phyloP scores from a whole-genome alignment of 2,329 filamentous ascomycete genomes.

The Sarocladium oryzae region DNA sequence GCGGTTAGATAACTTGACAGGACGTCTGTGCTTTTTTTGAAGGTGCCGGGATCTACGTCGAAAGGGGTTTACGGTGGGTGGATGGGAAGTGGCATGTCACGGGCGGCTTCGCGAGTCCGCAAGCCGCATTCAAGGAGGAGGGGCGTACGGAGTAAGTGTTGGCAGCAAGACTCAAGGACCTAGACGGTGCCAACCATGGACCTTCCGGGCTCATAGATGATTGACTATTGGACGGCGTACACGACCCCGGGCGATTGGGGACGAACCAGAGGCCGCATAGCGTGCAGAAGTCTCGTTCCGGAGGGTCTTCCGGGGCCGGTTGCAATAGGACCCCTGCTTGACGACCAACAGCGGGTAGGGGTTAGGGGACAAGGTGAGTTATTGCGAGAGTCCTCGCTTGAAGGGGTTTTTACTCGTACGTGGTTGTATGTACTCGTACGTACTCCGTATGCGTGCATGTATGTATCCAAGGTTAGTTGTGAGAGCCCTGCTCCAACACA shows the following conservation, averaged over 20 bases:
- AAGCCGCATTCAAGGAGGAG: too few relatives aligned
- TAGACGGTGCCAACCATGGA: too few relatives aligned
- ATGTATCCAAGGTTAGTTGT: too few relatives aligned
- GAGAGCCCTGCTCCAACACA: too few relatives aligned
- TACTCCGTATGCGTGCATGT: too few relatives aligned
- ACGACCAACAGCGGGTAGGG: not conserved
- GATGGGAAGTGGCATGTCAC: too few relatives aligned
- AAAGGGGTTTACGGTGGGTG: too few relatives aligned
- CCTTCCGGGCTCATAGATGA: not conserved
- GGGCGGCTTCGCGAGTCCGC: too few relatives aligned
- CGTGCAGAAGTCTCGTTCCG: not conserved
- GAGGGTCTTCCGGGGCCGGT: not conserved
- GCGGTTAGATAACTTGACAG: not conserved
- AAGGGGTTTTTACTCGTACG: not conserved
- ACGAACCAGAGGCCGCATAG: not conserved
- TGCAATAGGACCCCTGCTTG: not conserved
- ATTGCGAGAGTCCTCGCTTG: not conserved
- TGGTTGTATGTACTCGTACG: not conserved
- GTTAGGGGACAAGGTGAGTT: not conserved
- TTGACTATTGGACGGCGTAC: not conserved
- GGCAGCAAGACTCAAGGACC: too few relatives aligned
- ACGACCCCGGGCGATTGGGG: not conserved
- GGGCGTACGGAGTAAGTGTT: too few relatives aligned
- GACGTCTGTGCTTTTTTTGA: not conserved
- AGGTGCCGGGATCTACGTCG: not conserved